Evolutionary conservation across 768 basidiomycete species (phyloP).

Genomic region (Cystobasidium ongulense): DNA sequence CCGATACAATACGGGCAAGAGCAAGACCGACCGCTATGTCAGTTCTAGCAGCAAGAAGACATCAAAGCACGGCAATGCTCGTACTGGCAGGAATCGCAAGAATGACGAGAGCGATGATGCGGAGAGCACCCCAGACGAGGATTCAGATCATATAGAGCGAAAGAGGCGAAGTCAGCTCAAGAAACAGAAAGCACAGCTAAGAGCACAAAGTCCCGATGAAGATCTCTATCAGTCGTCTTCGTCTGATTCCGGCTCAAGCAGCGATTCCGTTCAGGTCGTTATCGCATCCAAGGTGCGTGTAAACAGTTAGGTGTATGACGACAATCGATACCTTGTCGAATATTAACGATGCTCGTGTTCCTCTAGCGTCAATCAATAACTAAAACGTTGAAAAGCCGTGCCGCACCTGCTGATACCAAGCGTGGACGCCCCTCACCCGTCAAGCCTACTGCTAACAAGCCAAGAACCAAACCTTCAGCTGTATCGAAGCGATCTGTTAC

Average conservation of each 20-base stretch:
- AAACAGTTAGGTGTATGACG: not conserved
- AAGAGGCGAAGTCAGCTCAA: not conserved
- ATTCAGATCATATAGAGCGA: not conserved
- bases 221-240: not conserved
- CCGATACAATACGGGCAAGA: not conserved
- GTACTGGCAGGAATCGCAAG: not conserved
- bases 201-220: conserved; percentile 6
- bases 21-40: not conserved
- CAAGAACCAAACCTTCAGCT: not conserved
- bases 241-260: not conserved
- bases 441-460: not conserved
- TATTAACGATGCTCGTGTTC: not conserved
- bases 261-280: not conserved
- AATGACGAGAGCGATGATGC: not conserved
- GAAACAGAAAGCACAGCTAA: not conserved
- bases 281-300: not conserved
- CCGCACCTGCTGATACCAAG: not conserved
- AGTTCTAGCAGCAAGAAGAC: not conserved
- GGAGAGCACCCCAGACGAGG: not conserved
- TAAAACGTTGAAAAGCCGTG: not conserved
- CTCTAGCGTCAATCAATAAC: not conserved
- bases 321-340: not conserved
- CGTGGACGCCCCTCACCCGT: not conserved
- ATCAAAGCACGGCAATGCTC: not conserved
- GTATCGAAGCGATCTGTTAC: not conserved